Base-by-base conservation (phyloP, 306 rosid species). In the Prunus padus region DNA sequence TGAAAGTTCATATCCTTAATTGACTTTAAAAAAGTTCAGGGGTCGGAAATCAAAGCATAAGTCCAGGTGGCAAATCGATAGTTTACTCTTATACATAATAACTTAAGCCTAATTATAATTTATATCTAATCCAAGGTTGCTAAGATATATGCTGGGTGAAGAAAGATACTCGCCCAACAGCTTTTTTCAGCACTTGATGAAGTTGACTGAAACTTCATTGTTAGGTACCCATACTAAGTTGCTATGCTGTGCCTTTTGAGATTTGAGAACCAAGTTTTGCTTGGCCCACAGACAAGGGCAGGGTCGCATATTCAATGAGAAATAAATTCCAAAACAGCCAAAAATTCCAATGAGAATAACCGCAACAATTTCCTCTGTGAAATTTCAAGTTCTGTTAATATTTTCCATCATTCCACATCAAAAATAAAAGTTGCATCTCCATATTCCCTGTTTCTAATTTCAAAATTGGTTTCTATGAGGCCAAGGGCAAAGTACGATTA, bases 381-480 rank as follows among this genome's bases (percentile, higher is more conserved):
- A 64, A 31, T 33, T 33, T n/a, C 16, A 12, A 2, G 19, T 65
- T 3, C 0, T 30, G 50, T 13, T n/a, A 30, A 30, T 20, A 20
- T n/a, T 54, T 54, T 8, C 49, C 52, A 10, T 47, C 54, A 69
- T 49, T 69, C 26, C 45, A 60, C 46, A 60, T 26, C 25, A 33
- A 73, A 23, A 45, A 12, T 18, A 10, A 23, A 40, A 25, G 52
- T 22, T 56, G 57, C 22, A 56, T 42, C 14, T 26, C 50, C 22
- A 62, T 13, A 16, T 25, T 45, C 6, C 40, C 4, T 59, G 67
- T 44, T 31, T 8, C 67, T 72, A 23, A 44, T 26, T 12, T 11
- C 69, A 60, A 73, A 59, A 60, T 18, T 9, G 56, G 66, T 26
- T 10, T 60, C 44, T 57, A 11, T 10, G 59, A 42, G 76, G 76